These are phyloP conservation scores for Rubia peregrina DNA, from an alignment of 305 asterid genomes.

Conservation along the genomic window DNA sequence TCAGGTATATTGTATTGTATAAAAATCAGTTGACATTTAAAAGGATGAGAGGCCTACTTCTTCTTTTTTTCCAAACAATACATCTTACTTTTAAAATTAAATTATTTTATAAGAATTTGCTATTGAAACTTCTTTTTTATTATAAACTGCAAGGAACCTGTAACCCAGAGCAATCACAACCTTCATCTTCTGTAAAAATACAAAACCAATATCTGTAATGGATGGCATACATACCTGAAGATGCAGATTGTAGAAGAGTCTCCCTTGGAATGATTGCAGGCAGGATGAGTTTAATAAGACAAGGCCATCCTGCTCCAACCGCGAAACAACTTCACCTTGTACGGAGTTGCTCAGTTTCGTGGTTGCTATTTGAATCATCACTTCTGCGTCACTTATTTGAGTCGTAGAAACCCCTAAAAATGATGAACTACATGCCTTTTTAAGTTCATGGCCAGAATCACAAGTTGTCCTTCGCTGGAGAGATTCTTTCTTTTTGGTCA, in stretches of 20 bases:
- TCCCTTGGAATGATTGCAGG: conserved; percentile 38
- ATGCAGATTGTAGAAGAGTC: conserved; percentile 48
- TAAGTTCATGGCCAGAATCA: conserved; percentile 17
- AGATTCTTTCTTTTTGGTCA: conserved; percentile 36
- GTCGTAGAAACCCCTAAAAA: conserved; percentile 31
- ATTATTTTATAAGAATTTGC: too few species aligned
- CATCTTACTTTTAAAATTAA: too few species aligned
- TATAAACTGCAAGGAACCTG: too few species aligned
- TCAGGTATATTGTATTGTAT: too few species aligned
- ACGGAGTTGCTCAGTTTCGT: conserved; percentile 21
- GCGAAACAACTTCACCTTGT: conserved; percentile 31
- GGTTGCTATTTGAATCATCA: conserved; percentile 39
- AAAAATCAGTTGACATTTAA: too few species aligned
- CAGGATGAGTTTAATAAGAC: conserved; percentile 37
- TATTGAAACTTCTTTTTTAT: too few species aligned
- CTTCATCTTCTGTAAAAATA: too few species aligned
- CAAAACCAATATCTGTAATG: too few species aligned
- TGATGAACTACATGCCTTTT: conserved; percentile 11
- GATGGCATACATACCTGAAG: conserved; percentile 37
- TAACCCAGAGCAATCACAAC: too few species aligned
- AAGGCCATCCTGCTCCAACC: conserved; percentile 50
- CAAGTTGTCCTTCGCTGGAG: conserved; percentile 23
- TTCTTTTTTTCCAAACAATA: too few species aligned
- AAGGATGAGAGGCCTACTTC: too few species aligned
- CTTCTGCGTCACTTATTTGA: conserved; percentile 31